phyloP scores from a whole-genome alignment of 176 grass and related monocot genomes.

The Pontederia crassipes region DNA sequence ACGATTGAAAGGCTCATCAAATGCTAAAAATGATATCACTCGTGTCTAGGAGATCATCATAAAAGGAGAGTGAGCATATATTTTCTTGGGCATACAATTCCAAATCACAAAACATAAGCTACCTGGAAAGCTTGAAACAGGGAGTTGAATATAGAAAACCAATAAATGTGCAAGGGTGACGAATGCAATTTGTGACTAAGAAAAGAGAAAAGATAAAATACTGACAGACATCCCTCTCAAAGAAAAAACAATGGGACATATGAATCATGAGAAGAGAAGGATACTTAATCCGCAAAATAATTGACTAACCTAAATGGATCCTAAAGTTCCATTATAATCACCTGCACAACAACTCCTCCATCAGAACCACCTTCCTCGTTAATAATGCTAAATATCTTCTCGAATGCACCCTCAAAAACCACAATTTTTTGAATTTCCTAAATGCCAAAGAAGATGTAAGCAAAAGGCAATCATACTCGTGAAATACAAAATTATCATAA shows the following conservation, averaged over 20 bases:
- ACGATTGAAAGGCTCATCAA: too few relatives aligned
- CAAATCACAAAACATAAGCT: too few relatives aligned
- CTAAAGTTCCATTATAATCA: conserved; percentile 26
- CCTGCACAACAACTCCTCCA: conserved; percentile 99
- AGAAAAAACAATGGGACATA: neutral
- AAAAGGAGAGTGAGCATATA: too few relatives aligned
- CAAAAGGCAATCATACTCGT: conserved; percentile 4
- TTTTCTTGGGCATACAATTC: too few relatives aligned
- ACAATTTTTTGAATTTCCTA: conserved; percentile 99
- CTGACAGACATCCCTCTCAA: too few relatives aligned
- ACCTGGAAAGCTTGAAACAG: neutral
- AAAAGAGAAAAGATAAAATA: too few relatives aligned
- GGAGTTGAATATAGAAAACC: neutral
- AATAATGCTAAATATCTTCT: conserved; percentile 99
- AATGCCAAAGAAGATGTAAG: conserved; percentile 16
- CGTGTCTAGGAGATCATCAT: too few relatives aligned
- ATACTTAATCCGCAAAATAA: conserved; percentile 2
- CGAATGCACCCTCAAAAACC: conserved; percentile 95
- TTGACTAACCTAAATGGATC: neutral
- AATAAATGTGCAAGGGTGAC: too few relatives aligned
- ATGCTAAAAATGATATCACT: too few relatives aligned
- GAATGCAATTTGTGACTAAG: too few relatives aligned
- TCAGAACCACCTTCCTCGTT: conserved; percentile 94
- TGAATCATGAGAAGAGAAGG: neutral
- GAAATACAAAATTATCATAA: conserved; percentile 8